Percentiles rank a stretch among this genome's conserved stretches.
Evolutionary conservation across 768 basidiomycete genomes (phyloP).

Genomic region (Auricularia cornea): DNA sequence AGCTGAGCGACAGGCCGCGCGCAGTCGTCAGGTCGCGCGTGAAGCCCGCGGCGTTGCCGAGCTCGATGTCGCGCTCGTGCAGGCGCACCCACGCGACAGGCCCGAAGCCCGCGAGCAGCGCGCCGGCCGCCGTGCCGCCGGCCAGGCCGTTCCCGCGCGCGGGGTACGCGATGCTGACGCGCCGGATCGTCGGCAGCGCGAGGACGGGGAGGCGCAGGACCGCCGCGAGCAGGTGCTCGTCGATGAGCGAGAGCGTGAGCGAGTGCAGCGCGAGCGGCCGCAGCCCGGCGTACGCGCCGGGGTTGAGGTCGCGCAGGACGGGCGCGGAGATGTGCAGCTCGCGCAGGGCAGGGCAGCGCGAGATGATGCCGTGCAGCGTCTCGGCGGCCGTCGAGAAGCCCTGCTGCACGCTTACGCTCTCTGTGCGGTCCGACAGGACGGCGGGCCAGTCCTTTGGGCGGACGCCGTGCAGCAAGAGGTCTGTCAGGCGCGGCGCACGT

Average conservation of each 20-base stretch:
- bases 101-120: background rate
- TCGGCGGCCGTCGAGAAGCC: background rate
- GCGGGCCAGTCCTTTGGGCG: background rate
- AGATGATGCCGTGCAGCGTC: background rate
- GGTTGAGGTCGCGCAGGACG: background rate
- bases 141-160: background rate
- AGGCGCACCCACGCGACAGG: background rate
- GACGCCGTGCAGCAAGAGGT: background rate
- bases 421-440: background rate
- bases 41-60: background rate
- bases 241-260: background rate
- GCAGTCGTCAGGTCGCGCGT: background rate
- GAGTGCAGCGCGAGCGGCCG: background rate
- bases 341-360: background rate
- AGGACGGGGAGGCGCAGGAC: background rate
- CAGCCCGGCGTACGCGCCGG: background rate
- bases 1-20: background rate
- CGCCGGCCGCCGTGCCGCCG: background rate
- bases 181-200: background rate
- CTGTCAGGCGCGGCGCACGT: background rate
- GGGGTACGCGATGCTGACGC: background rate
- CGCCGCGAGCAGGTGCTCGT: background rate
- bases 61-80: background rate
- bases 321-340: background rate
- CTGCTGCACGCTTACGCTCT: background rate